Evolutionary conservation across 352 stramenopile genomes (phyloP), one percentile per base, ranked within the genome.

Genomic region (Lagenidium sp.): DNA sequence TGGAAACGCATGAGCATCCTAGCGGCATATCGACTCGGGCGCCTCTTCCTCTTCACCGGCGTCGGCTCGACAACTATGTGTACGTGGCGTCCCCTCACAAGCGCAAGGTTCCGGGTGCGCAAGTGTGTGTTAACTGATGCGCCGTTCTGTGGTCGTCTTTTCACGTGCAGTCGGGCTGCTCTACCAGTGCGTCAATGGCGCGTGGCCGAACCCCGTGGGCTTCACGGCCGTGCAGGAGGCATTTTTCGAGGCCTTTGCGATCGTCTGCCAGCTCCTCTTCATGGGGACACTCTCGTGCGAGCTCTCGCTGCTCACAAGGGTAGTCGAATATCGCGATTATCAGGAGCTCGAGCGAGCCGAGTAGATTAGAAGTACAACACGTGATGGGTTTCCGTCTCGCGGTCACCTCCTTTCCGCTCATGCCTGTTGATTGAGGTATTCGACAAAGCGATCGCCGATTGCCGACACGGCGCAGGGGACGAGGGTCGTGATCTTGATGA

Each of bases 201-300:
- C 79, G 50, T 88, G 75, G 75, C 53, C 67, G 7, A 94, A 94
- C 23, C 79, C 80, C 1, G 40, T 91, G 19, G 77, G 75, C 3
- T 84, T 94, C 44, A 90, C 81, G 21, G 77, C 77, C 23, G 61
- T 81, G 0, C 74, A 91, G 45, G 81, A 94, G 30, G 81, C 81
- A 3, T 82, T 90, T 48, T 82, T 89, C 31, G 81, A 94, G 45
- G 74, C 80, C 3, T 65, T 87, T 36, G 78, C 81, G 2, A 91
- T 94, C 52, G 60, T 91, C 13, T 94, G 76, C 31, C 81, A 94
- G 45, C 61, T 94, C n/a, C 53, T 94, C 16, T 94, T 85, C 63
- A 89, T 94, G 72, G 81, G 81, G 11, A 94, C 81, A 38, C 47
- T 88, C 1, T 85, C 74, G 4, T 84, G 76, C 37, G 81, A 94